Base-by-base conservation (phyloP, 257 asterid species). In the Salvia miltiorrhiza region DNA sequence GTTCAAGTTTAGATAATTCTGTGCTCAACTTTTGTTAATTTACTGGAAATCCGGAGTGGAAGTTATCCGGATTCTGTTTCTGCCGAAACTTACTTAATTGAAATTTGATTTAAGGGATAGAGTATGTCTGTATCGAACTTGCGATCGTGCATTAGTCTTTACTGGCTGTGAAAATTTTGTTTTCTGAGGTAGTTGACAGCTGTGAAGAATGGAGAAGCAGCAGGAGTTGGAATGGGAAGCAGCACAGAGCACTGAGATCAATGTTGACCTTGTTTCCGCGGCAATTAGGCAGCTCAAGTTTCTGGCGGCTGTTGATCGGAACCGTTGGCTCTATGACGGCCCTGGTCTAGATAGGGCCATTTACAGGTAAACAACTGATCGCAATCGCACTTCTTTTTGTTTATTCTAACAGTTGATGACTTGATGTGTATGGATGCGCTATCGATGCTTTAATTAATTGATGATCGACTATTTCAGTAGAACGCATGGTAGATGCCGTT, bases 211-310 rank as follows among this genome's bases (percentile, higher is more conserved):
- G 89, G 93, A 89, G 81, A 73, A 59, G 76, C 83, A 87, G 75
- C 95, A 86, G 74, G 95, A 84, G 74, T 63, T 85, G 79, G 96
- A 88, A 78, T 94, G 99, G 99, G 61, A 79, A 57, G 84, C 75
- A 77, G 96, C 99, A 1, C 99, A 94, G 88, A 86, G 79, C 64
- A 81, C 63, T 60, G 79, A 40, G 77, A 79, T 91, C 26, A 81
- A 47, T 33, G 90, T 87, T 0, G 95, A 91, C 85, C 99, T 94
- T 72, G 81, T 87, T 50, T 73, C 84, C 4, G 97, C 97, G 0
- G 97, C 97, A 17, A 81, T 81, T 73, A 73, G 62, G n/a, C 97
- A 94, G 41, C 90, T 94, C 64, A 71, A 75, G 67, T 94, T 94
- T 77, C 97, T 94, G 9, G 95, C 87, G 0, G 87, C 89, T 2